Evolutionary conservation across 2,329 filamentous ascomycete species (phyloP).

Genomic region (Epichloe gansuensis): DNA sequence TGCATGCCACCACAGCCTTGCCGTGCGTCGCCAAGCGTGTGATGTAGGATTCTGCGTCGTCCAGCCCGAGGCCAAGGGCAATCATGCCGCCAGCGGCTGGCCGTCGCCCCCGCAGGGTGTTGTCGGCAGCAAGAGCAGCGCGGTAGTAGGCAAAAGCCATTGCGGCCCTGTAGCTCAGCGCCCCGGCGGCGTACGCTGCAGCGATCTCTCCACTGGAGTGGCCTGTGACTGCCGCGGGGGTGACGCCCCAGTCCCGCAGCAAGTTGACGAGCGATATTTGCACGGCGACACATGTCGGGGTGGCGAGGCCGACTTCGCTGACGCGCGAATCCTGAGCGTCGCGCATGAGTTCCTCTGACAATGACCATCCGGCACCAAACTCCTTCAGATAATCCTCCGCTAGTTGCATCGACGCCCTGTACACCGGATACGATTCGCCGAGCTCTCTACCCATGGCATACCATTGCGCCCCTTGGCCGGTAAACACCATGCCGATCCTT

Average conservation of each 20-base stretch:
- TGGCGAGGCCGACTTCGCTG: background rate
- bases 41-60: constrained; percentile 1
- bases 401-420: too few relatives aligned
- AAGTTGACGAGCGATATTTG: constrained; percentile 24
- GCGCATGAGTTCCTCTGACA: background rate
- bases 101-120: background rate
- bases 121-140: too few relatives aligned
- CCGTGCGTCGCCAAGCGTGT: background rate
- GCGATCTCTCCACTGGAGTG: constrained; percentile 24
- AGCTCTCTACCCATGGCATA: constrained; percentile 7
- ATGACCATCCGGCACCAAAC: background rate
- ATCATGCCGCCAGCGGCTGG: constrained; percentile 9
- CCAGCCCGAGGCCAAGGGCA: constrained; percentile 1
- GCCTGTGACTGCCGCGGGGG: constrained; percentile 14
- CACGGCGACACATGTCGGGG: constrained; percentile 21
- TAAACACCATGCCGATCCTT: constrained; percentile 16
- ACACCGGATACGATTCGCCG: background rate
- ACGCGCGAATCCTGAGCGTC: background rate
- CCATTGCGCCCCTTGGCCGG: constrained; percentile 22
- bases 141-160: background rate
- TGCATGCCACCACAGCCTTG: constrained; percentile 8
- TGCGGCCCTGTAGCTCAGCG: constrained; percentile 11
- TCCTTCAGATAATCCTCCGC: too few relatives aligned
- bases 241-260: constrained; percentile 14
- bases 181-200: constrained; percentile 19